phyloP scores from a whole-genome alignment of 345 rosid genomes.

The sweet orange (Citrus sinensis) region DNA sequence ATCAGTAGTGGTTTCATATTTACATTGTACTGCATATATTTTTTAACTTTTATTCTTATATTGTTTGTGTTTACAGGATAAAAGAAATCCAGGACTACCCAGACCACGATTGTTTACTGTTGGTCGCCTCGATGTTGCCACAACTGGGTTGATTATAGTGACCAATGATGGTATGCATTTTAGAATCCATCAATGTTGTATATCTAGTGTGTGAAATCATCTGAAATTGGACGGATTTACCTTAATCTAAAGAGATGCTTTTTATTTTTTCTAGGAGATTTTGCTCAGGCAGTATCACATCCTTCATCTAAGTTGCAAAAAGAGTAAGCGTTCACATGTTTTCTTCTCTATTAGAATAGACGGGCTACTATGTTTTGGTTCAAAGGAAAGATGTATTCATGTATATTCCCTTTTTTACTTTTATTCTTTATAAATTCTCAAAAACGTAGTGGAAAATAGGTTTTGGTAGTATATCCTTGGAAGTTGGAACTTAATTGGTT shows the following conservation, averaged over 20 bases:
- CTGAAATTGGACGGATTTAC: slow-evolving; percentile 6
- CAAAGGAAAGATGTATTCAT: background rate
- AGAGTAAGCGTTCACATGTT: slow-evolving; percentile 52
- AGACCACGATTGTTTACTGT: slow-evolving; percentile 90
- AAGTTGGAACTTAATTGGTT: background rate
- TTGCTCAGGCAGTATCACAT: slow-evolving; percentile 81
- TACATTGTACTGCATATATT: background rate
- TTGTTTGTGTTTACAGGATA: slow-evolving; percentile 41
- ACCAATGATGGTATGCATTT: slow-evolving; percentile 75
- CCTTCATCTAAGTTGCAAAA: slow-evolving; percentile 82
- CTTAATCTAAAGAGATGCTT: background rate
- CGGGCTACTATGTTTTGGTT: background rate
- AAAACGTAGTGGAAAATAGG: background rate
- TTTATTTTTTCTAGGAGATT: slow-evolving; percentile 57
- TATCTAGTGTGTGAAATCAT: background rate
- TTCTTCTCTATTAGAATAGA: background rate
- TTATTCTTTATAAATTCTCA: background rate
- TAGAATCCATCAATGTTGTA: background rate
- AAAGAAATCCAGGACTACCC: slow-evolving; percentile 64
- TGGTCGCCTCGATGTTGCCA: slow-evolving; percentile 97
- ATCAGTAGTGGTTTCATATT: background rate
- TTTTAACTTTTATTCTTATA: background rate
- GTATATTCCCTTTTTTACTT: background rate
- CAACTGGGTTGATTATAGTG: slow-evolving; percentile 76
- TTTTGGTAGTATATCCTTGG: background rate